Conservation (phyloP, 2,329 filamentous ascomycete species). For the Exserohilum rostratum region DNA sequence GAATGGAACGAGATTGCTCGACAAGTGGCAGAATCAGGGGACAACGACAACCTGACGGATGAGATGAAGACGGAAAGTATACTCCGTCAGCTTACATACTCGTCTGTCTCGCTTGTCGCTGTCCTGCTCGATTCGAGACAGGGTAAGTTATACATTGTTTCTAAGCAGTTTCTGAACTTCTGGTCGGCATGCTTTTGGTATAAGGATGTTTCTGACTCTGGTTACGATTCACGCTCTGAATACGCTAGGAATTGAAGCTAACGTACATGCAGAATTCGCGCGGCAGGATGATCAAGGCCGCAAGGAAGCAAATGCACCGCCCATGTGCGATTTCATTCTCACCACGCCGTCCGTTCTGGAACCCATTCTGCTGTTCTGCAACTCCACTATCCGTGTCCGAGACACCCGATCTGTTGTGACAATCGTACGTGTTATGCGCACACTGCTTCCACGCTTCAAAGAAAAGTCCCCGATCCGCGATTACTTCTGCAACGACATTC, state of each 20-base stretch:
- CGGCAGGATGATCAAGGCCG: conserved; percentile 38
- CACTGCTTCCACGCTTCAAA: conserved; percentile 79
- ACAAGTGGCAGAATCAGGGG: conserved; percentile 65
- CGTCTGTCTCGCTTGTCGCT: conserved; percentile 88
- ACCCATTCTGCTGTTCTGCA: conserved; percentile 88
- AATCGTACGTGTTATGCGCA: conserved; percentile 84
- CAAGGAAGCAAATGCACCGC: conserved; percentile 57
- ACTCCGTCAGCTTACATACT: conserved; percentile 87
- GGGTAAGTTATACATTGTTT: conserved; percentile 25
- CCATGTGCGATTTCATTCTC: conserved; percentile 82
- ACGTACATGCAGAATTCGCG: conserved; percentile 31
- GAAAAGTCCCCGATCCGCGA: conserved; percentile 70
- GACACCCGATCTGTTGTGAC: conserved; percentile 88
- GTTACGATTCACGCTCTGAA: background rate
- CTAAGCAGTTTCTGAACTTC: background rate
- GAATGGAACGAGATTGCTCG: conserved; percentile 80
- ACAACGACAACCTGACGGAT: conserved; percentile 78
- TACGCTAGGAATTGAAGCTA: background rate
- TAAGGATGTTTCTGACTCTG: no score
- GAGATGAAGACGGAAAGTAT: conserved; percentile 99
- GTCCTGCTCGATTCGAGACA: conserved; percentile 77
- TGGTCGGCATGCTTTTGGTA: background rate
- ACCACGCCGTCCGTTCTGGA: conserved; percentile 79
- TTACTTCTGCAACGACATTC: conserved; percentile 85
- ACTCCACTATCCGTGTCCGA: conserved; percentile 85